Conservation (phyloP, 2,329 filamentous ascomycete species). For the Thermochaetoides dissita region DNA sequence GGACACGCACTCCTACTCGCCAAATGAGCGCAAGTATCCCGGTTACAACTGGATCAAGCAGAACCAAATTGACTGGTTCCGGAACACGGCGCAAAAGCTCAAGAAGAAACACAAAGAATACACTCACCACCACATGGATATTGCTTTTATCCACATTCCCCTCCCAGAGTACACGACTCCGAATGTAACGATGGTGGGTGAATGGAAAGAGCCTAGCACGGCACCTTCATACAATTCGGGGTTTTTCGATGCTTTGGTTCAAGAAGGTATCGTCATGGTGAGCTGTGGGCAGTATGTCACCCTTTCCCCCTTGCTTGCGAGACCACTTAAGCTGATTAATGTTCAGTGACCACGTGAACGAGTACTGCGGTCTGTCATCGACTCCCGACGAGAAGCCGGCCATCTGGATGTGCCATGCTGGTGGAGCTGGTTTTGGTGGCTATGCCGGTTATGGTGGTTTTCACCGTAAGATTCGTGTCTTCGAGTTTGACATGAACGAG, state of each 20-base stretch:
- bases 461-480: conserved; percentile 71
- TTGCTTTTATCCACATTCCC: conserved; percentile 96
- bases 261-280: conserved; percentile 73
- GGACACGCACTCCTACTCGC: conserved; percentile 84
- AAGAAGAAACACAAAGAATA: conserved; percentile 72
- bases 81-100: conserved; percentile 56
- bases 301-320: not conserved
- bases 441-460: conserved; percentile 86
- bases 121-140: conserved; percentile 82
- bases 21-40: conserved; percentile 73
- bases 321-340: not conserved
- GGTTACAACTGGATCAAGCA: conserved; percentile 97
- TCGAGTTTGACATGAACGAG: conserved; percentile 85
- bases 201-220: conserved; percentile 71
- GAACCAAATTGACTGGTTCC: conserved; percentile 91
- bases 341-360: conserved; percentile 89
- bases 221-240: conserved; percentile 80
- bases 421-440: conserved; percentile 81
- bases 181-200: conserved; percentile 49
- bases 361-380: conserved; percentile 70
- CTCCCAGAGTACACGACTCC: conserved; percentile 69
- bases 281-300: conserved; percentile 70
- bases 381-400: conserved; percentile 44
- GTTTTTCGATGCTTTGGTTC: conserved; percentile 80
- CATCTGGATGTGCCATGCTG: conserved; percentile 97